Evolutionary conservation across 192 early-diverging fungal genomes (phyloP).

Genomic region (Coemansia reversa): DNA sequence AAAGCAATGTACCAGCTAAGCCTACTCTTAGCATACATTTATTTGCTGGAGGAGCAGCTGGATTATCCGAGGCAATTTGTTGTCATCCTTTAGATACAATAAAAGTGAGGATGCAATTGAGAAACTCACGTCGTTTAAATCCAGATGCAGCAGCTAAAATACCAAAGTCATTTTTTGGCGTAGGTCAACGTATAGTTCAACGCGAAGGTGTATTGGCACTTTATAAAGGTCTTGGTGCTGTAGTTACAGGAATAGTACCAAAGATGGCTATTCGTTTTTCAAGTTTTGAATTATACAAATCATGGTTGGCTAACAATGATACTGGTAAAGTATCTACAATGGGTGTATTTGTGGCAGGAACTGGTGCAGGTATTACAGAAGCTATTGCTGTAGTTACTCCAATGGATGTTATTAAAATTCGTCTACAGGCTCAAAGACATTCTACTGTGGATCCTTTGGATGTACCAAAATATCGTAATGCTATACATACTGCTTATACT

Average conservation of each 20-base stretch:
- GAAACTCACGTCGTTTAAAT: slow-evolving; percentile 55
- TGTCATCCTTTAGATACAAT: slow-evolving; percentile 97
- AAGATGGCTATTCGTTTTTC: slow-evolving; percentile 99
- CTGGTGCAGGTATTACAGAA: slow-evolving; percentile 91
- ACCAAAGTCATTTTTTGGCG: slow-evolving; percentile 70
- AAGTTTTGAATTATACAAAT: slow-evolving; percentile 93
- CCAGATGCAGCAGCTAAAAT: slow-evolving; percentile 3
- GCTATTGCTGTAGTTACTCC: slow-evolving; percentile 93
- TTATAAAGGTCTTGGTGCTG: slow-evolving; percentile 97
- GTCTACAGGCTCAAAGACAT: slow-evolving; percentile 93
- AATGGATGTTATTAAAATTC: slow-evolving; percentile 99
- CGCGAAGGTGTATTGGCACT: slow-evolving; percentile 87
- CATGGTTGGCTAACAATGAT: slow-evolving; percentile 63
- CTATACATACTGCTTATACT: slow-evolving; percentile 84
- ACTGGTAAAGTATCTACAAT: slow-evolving; percentile 66
- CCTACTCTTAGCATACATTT: slow-evolving; percentile 78
- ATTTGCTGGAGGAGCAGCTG: slow-evolving; percentile 86
- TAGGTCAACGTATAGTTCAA: slow-evolving; percentile 80
- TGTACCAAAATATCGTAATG: slow-evolving; percentile 94
- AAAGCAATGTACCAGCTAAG: slow-evolving; percentile 11
- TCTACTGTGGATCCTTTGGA: slow-evolving; percentile 96
- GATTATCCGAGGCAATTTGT: slow-evolving; percentile 83
- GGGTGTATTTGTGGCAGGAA: slow-evolving; percentile 80
- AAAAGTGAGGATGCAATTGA: slow-evolving; percentile 96
- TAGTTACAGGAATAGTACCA: slow-evolving; percentile 94